Percentiles rank a stretch among this genome's conserved stretches.
Conservation (phyloP, 148 eudicot genomes). For the Amaranthus cruentus region DNA sequence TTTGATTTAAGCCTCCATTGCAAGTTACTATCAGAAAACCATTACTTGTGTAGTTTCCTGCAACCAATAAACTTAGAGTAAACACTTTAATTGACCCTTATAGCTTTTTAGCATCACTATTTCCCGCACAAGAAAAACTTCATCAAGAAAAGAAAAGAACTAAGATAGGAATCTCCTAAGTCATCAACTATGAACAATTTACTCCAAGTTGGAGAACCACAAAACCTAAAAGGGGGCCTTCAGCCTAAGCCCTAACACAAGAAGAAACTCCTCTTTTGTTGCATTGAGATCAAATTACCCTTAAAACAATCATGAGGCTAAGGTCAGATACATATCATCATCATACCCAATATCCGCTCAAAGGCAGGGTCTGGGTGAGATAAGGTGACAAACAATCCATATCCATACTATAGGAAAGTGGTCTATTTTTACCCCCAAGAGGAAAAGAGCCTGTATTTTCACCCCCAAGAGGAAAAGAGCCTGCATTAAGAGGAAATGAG, state of each 20-base stretch:
- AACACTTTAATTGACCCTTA: background rate
- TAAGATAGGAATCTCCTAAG: background rate
- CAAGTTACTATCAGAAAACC: slow-evolving; percentile 82
- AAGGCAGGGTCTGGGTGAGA: too few species aligned
- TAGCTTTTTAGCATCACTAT: background rate
- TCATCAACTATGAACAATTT: background rate
- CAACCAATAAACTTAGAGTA: slow-evolving; percentile 19
- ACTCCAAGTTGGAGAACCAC: background rate
- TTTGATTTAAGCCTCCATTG: slow-evolving; percentile 98
- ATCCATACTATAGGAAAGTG: too few species aligned
- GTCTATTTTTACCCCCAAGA: too few species aligned
- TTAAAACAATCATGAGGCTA: background rate
- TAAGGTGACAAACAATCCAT: too few species aligned
- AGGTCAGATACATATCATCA: background rate
- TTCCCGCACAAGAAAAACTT: background rate
- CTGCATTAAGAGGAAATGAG: too few species aligned
- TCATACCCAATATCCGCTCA: too few species aligned
- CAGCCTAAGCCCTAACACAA: background rate
- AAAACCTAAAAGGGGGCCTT: background rate
- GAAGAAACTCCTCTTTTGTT: background rate
- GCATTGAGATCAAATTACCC: background rate
- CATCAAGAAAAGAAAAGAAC: background rate
- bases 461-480: too few species aligned
- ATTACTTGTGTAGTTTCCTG: slow-evolving; percentile 85
- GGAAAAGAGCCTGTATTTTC: too few species aligned